Conservation (phyloP, 169 alveolate genomes). For the Eimeria falciformis region DNA sequence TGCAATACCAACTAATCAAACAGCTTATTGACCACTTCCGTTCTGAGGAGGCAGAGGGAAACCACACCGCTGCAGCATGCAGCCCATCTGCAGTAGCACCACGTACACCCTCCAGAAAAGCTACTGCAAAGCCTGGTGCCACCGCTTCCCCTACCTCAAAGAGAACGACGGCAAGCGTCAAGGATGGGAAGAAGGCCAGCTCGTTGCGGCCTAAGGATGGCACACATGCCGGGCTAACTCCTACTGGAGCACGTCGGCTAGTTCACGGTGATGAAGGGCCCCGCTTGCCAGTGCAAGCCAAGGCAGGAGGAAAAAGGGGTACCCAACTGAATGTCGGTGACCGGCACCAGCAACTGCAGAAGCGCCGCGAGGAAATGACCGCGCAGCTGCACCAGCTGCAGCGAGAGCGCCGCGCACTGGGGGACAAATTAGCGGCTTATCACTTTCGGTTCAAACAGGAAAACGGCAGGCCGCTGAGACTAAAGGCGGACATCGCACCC, state of each 20-base stretch:
- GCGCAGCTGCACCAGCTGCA: conserved; percentile 69
- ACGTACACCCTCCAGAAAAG: background rate
- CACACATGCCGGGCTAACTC: too few relatives aligned
- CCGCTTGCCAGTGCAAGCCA: conserved; percentile 7
- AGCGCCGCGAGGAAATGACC: conserved; percentile 52
- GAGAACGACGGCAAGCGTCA: too few relatives aligned
- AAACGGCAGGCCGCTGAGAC: conserved; percentile 68
- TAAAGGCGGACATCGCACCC: conserved; percentile 73
- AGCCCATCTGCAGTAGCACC: background rate
- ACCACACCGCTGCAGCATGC: background rate
- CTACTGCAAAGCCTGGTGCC: background rate
- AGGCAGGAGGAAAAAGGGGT: background rate
- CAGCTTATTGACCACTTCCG: conserved; percentile 17
- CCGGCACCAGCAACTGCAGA: conserved; percentile 23
- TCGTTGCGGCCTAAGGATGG: conserved; percentile 7
- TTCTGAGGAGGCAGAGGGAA: background rate
- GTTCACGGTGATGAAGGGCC: background rate
- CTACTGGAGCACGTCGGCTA: conserved; percentile 16
- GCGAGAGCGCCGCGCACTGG: conserved; percentile 66
- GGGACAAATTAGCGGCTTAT: conserved; percentile 62
- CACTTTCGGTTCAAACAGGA: conserved; percentile 63
- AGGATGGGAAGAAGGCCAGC: too few relatives aligned
- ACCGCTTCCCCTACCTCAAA: background rate
- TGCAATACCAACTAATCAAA: conserved; percentile 66
- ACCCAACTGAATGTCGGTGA: conserved; percentile 19